Evolutionary conservation across 139 green algal species (phyloP).

Genomic region (Zygnema cylindricum): DNA sequence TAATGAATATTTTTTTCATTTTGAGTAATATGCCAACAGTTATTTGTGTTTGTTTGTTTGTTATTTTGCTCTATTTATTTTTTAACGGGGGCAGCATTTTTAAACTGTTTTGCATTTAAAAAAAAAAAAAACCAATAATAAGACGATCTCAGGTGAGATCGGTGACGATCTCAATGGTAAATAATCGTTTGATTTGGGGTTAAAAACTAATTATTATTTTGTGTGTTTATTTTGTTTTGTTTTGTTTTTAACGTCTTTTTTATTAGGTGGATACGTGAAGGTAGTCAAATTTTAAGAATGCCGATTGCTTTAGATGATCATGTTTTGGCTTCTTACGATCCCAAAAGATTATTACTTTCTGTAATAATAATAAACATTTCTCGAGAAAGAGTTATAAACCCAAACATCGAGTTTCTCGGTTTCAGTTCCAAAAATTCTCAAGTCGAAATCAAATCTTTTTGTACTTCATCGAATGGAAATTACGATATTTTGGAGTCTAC

Average conservation of each 20-base stretch:
- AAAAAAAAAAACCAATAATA: too few relatives aligned
- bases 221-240: neutral
- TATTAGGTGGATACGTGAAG: neutral
- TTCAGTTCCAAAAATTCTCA: neutral
- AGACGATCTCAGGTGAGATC: too few relatives aligned
- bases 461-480: neutral
- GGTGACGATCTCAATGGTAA: too few relatives aligned
- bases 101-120: too few relatives aligned
- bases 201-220: too few relatives aligned
- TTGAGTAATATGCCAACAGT: too few relatives aligned
- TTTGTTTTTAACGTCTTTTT: neutral
- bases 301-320: neutral
- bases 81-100: too few relatives aligned
- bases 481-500: neutral
- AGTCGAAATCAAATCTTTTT: neutral
- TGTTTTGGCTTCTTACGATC: neutral
- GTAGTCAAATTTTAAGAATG: neutral
- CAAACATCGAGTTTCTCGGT: neutral
- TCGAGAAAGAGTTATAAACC: neutral
- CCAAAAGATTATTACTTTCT: neutral
- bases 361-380: neutral
- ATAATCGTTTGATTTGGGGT: too few relatives aligned
- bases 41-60: too few relatives aligned
- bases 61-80: too few relatives aligned
- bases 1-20: too few relatives aligned